These are phyloP conservation scores for Termitomyces eurrhizus DNA, from an alignment of 768 basidiomycete genomes.

Conservation along the genomic window DNA sequence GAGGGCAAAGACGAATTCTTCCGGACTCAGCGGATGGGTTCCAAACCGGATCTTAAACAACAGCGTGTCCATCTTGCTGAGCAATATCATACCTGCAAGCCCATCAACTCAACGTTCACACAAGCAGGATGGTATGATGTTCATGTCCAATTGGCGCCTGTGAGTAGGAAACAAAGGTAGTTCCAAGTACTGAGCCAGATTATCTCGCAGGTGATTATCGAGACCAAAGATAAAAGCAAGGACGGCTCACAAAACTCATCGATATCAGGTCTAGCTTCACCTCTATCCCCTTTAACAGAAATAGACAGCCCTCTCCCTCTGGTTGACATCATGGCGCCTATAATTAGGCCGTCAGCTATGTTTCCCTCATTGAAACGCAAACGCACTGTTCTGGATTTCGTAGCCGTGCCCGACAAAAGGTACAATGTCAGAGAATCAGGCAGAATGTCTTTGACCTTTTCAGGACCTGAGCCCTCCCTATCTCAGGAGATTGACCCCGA, in stretches of 20 bases:
- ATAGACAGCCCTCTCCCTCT: neutral
- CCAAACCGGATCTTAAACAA: constrained; percentile 25
- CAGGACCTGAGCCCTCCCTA: neutral
- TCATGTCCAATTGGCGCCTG: constrained; percentile 8
- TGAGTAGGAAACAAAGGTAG: neutral
- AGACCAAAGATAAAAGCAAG: neutral
- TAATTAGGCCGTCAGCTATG: neutral
- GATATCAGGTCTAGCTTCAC: neutral
- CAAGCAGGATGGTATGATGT: constrained; percentile 62
- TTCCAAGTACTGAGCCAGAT: neutral
- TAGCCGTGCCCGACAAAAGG: constrained; percentile 8
- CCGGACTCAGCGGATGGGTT: constrained; percentile 28
- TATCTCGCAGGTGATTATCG: neutral
- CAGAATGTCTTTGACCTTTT: neutral
- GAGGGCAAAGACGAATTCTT: constrained; percentile 13
- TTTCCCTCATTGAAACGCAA: constrained; percentile 11
- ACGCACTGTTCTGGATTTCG: constrained; percentile 11
- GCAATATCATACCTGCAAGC: constrained; percentile 44
- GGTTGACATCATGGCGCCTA: neutral
- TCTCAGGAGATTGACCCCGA: neutral
- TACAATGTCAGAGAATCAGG: neutral
- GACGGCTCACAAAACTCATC: neutral
- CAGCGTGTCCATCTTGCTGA: constrained; percentile 45
- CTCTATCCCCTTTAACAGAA: neutral
- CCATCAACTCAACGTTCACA: constrained; percentile 36